Percentiles rank a stretch among this genome's conserved stretches.
These are phyloP conservation scores for Exserohilum rostratum DNA, from an alignment of 2,329 filamentous ascomycete genomes.

Conservation along the genomic window DNA sequence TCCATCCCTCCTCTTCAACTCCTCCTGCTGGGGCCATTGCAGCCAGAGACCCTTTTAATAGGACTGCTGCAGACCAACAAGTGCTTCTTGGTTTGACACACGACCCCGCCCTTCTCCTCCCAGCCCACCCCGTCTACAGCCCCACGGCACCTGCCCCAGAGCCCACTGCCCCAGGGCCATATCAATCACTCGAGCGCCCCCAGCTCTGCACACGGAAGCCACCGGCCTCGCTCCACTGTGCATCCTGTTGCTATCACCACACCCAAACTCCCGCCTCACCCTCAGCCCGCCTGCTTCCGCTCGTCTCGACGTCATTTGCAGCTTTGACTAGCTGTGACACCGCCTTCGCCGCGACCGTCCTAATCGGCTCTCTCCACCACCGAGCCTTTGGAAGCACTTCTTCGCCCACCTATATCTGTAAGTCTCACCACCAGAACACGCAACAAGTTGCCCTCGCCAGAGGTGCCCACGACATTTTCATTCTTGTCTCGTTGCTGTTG, in stretches of 20 bases:
- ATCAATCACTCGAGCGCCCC: conserved; percentile 1
- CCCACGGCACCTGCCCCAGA: conserved; percentile 29
- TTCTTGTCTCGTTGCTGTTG: neutral
- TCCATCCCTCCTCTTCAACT: conserved; percentile 32
- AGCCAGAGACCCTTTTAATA: conserved; percentile 42
- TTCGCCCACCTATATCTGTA: conserved; percentile 29
- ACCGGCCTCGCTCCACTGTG: conserved; percentile 29
- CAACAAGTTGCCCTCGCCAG: neutral
- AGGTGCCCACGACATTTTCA: too few relatives aligned
- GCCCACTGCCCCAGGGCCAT: conserved; percentile 16
- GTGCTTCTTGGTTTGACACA: conserved; percentile 19
- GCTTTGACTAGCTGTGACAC: conserved; percentile 41
- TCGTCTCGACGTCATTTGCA: conserved; percentile 41
- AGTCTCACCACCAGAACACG: conserved; percentile 1
- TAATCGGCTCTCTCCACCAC: conserved; percentile 11
- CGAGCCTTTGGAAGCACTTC: conserved; percentile 20
- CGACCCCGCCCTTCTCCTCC: conserved; percentile 22
- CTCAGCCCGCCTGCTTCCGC: conserved; percentile 20
- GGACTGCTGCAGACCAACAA: conserved; percentile 26
- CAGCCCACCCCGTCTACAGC: conserved; percentile 13
- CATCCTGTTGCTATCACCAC: conserved; percentile 23
- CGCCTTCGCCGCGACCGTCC: conserved; percentile 14
- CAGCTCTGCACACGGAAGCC: conserved; percentile 35
- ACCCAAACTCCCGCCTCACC: conserved; percentile 19
- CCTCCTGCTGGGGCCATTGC: conserved; percentile 41